A percentile compares a stretch with the other conserved stretches of the same genome.
Conservation (phyloP, 345 rosid species). For the Rhizophora mangle region DNA sequence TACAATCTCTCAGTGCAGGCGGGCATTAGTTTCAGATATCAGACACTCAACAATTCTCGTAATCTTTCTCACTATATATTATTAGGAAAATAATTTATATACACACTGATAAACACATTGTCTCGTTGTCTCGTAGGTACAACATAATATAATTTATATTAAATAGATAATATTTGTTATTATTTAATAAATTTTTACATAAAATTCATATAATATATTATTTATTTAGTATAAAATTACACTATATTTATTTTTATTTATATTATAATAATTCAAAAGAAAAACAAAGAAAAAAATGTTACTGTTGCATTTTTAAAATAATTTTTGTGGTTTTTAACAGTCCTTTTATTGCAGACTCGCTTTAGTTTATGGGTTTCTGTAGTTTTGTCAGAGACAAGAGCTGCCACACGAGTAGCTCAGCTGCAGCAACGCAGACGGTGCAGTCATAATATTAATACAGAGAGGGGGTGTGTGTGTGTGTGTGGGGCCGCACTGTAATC, state of each 20-base stretch:
- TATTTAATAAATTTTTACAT: too few species aligned
- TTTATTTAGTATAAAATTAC: too few species aligned
- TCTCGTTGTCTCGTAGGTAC: too few species aligned
- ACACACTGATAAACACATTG: too few species aligned
- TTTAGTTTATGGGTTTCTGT: conserved; percentile 70
- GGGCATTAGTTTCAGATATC: conserved; percentile 33
- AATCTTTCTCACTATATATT: background rate
- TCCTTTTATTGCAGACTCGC: conserved; percentile 25
- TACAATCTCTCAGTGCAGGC: conserved; percentile 36
- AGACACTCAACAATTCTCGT: background rate
- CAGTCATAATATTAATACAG: conserved; percentile 43
- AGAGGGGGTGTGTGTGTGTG: conserved; percentile 9
- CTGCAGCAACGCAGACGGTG: conserved; percentile 45
- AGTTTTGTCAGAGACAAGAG: conserved; percentile 73
- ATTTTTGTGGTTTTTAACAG: conserved; percentile 17
- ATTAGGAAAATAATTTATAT: too few species aligned
- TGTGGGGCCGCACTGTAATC: conserved; percentile 38
- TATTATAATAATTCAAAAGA: too few species aligned
- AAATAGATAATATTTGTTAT: too few species aligned
- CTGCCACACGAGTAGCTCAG: conserved; percentile 45
- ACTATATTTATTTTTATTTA: too few species aligned
- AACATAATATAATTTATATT: too few species aligned
- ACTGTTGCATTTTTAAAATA: background rate
- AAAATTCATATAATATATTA: too few species aligned
- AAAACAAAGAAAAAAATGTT: too few species aligned